Evolutionary conservation across 2,329 filamentous ascomycete genomes (phyloP).

Genomic region (Penicillium polonicum): DNA sequence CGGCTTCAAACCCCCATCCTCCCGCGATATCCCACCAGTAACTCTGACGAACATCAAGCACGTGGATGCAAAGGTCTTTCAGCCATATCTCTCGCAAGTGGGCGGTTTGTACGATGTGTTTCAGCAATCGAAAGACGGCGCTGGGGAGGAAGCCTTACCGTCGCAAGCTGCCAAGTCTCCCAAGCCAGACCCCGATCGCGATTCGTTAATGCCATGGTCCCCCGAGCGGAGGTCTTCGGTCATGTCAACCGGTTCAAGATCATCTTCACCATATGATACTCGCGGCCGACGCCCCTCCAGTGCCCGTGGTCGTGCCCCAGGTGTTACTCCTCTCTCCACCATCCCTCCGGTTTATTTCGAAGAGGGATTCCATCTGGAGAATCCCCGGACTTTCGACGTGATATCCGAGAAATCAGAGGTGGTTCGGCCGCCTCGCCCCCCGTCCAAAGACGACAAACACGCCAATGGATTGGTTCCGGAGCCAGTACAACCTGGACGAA

Average conservation of each 20-base stretch:
- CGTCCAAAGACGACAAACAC: slow-evolving; percentile 53
- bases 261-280: slow-evolving; percentile 48
- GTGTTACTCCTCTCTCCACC: slow-evolving; percentile 81
- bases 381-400: slow-evolving; percentile 92
- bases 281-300: slow-evolving; percentile 54
- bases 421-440: slow-evolving; percentile 64
- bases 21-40: slow-evolving; percentile 89
- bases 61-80: slow-evolving; percentile 76
- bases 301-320: slow-evolving; percentile 60
- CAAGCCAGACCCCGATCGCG: slow-evolving; percentile 49
- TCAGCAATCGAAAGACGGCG: slow-evolving; percentile 74
- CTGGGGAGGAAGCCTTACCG: slow-evolving; percentile 59
- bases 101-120: slow-evolving; percentile 86
- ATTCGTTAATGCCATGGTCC: slow-evolving; percentile 48
- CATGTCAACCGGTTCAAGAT: slow-evolving; percentile 46
- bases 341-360: slow-evolving; percentile 95
- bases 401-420: slow-evolving; percentile 96
- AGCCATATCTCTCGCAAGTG: slow-evolving; percentile 79
- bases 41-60: slow-evolving; percentile 83
- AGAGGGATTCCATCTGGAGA: slow-evolving; percentile 90
- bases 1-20: slow-evolving; percentile 76
- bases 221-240: slow-evolving; percentile 44
- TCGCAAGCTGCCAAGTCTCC: slow-evolving; percentile 47
- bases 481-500: slow-evolving; percentile 61
- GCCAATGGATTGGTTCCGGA: slow-evolving; percentile 59